phyloP scores from a whole-genome alignment of 768 basidiomycete species.

The Boletus reticulatus region DNA sequence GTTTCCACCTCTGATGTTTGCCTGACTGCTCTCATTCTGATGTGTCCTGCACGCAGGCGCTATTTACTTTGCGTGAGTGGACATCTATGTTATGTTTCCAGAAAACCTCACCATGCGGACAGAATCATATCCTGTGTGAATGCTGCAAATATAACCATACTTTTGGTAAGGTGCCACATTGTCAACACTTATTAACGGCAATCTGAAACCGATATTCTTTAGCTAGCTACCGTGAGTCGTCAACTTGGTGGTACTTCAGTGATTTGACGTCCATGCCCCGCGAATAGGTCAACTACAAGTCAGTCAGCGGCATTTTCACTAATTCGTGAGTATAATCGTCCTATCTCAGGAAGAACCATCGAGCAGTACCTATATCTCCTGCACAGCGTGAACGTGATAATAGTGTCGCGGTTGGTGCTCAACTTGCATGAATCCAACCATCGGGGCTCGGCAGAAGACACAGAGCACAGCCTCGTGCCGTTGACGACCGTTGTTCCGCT shows the following conservation, averaged over 20 bases:
- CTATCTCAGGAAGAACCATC: not conserved
- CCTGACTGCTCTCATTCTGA: not conserved
- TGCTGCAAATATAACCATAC: slow-evolving; percentile 4
- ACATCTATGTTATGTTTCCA: not conserved
- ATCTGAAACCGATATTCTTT: not conserved
- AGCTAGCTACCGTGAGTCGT: slow-evolving; percentile 9
- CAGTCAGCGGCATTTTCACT: not conserved
- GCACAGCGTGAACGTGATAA: slow-evolving; percentile 4
- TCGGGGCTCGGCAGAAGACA: too few relatives aligned
- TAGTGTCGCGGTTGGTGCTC: slow-evolving; percentile 19
- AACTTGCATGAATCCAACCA: slow-evolving; percentile 7
- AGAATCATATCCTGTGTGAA: slow-evolving; percentile 14
- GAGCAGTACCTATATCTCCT: not conserved
- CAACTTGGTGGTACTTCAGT: not conserved
- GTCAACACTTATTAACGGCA: not conserved
- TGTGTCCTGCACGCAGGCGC: slow-evolving; percentile 1
- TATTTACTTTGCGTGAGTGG: slow-evolving; percentile 18
- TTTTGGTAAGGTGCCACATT: slow-evolving; percentile 8
- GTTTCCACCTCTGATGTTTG: not conserved
- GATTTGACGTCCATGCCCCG: not conserved
- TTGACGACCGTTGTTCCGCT: slow-evolving; percentile 5
- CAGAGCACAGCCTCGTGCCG: not conserved
- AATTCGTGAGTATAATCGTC: not conserved
- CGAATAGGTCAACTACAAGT: not conserved
- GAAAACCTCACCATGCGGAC: not conserved